Base-by-base conservation (phyloP, 306 rosid genomes). In the Vigna unguiculata region DNA sequence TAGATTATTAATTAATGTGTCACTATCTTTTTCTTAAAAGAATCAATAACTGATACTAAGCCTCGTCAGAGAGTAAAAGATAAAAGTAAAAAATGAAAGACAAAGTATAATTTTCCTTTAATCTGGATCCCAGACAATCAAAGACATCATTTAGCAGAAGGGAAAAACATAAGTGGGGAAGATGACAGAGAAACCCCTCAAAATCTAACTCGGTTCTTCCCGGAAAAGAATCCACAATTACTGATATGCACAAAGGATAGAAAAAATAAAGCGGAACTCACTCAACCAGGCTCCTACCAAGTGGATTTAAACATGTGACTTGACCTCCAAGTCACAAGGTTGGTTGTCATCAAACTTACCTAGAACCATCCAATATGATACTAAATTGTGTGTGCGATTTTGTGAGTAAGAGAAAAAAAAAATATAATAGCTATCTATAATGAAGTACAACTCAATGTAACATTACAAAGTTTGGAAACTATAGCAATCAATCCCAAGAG, bases 161-260 rank as follows among this genome's bases (percentile, higher is more conserved):
- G 21, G 40, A 28, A 24, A 64, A 74, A 43, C 17, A 15, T 11
- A 40, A 40, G 10, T 53, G 9, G 63, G 53, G 62, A 54, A 55
- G 46, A 41, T 20, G 69, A 51, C 7, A 55, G 64, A 59, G 63
- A 53, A 28, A 47, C 57, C 9, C 41, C 34, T 55, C 34, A 21
- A 55, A 55, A 74, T 54, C 54, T 71, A 54, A 32, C 28, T 55
- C 17, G 62, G 55, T 66, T 53, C 41, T 40, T 43, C 38, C 4
- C 28, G 38, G 40, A 66, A 66, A 66, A 46, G 34, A 36, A 46
- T 57, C 75, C 34, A 63, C 21, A 38, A 28, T 65, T 55, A 73
- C 22, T 80, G 17, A 52, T 60, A 52, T 49, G 38, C 78, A 40
- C 48, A 28, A 48, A 62, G 72, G 57, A 71, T 28, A 58, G 25